Percentiles rank a stretch among this genome's conserved stretches.
Conservation (phyloP, 2,329 filamentous ascomycete genomes). For the Pseudocercospora cruenta region DNA sequence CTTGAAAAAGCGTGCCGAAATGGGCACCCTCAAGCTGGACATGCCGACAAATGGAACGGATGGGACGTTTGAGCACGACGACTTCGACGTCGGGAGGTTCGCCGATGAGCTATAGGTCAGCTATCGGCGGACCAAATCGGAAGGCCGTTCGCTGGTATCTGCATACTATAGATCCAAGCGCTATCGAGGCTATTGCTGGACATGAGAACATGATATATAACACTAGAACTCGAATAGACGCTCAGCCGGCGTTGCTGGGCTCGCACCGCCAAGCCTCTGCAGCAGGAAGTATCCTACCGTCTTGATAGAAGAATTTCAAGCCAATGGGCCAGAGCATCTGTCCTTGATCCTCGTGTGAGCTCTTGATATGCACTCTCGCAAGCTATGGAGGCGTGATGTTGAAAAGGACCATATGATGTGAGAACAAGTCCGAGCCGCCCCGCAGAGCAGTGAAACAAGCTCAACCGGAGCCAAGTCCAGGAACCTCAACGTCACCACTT, state of each 20-base stretch:
- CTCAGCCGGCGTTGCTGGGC: neutral
- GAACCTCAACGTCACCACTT: constrained; percentile 3
- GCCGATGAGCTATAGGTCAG: constrained; percentile 3
- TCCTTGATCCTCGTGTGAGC: neutral
- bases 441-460: neutral
- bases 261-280: neutral
- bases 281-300: neutral
- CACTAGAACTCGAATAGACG: neutral
- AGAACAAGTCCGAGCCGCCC: neutral
- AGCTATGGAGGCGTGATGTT: neutral
- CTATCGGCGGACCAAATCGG: neutral
- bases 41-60: neutral
- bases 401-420: neutral
- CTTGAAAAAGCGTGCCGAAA: constrained; percentile 46
- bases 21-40: constrained; percentile 2
- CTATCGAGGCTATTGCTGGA: neutral
- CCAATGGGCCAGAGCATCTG: neutral
- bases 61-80: constrained; percentile 6
- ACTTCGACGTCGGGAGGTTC: constrained; percentile 2
- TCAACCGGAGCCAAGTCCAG: neutral
- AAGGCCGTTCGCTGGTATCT: neutral
- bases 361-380: neutral
- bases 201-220: neutral
- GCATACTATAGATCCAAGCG: neutral
- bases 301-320: neutral